A percentile compares a stretch with the other conserved stretches of the same genome.
Conservation (phyloP, 2,329 filamentous ascomycete species). For the Aureobasidium sp. region DNA sequence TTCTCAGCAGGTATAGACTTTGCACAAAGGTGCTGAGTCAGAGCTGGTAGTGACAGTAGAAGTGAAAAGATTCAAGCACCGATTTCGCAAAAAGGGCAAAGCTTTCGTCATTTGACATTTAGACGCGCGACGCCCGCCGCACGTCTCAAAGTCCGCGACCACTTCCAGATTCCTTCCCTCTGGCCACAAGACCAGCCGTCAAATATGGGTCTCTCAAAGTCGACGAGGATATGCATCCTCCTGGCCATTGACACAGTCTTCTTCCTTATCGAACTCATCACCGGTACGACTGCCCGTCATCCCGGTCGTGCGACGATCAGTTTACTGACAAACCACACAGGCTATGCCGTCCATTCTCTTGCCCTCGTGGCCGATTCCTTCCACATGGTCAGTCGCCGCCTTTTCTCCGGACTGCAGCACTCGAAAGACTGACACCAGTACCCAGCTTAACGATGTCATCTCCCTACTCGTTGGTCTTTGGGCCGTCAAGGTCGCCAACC, state of each 20-base stretch:
- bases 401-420: background rate
- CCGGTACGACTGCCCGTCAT: conserved; percentile 43
- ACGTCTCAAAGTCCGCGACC: background rate
- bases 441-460: conserved; percentile 88
- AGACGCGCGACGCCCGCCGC: background rate
- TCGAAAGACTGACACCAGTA: background rate
- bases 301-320: background rate
- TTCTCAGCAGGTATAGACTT: background rate
- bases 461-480: conserved; percentile 87
- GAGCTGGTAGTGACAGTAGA: background rate
- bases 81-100: background rate
- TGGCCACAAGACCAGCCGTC: background rate
- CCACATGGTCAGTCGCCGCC: conserved; percentile 67
- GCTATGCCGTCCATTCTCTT: conserved; percentile 77
- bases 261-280: conserved; percentile 81
- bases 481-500: conserved; percentile 85
- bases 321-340: background rate
- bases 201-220: conserved; percentile 82
- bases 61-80: background rate
- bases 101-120: conserved; percentile 3
- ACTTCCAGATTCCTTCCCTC: background rate
- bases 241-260: conserved; percentile 83
- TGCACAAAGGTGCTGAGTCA: background rate
- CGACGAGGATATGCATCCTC: conserved; percentile 85
- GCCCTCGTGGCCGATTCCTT: conserved; percentile 95